phyloP scores from a whole-genome alignment of 768 basidiomycete species.

The Boletellus ananiceps region DNA sequence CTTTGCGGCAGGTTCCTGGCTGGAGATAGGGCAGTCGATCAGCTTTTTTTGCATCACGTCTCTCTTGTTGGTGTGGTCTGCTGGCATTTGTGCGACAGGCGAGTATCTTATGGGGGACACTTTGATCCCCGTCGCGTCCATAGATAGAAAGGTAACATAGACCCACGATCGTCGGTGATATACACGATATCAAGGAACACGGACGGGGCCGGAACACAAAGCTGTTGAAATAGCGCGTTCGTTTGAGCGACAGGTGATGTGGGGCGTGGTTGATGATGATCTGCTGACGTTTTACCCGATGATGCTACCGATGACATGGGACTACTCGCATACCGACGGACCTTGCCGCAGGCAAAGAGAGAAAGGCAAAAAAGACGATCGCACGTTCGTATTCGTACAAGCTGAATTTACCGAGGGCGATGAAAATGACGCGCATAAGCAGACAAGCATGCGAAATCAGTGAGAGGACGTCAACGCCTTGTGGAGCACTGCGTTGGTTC shows the following conservation, averaged over 20 bases:
- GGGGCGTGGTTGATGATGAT: not conserved
- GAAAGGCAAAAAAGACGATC: not conserved
- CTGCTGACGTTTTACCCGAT: not conserved
- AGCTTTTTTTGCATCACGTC: conserved; percentile 85
- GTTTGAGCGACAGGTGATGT: conserved; percentile 2
- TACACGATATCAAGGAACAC: not conserved
- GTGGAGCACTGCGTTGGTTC: conserved; percentile 9
- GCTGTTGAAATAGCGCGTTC: not conserved
- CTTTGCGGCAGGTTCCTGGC: conserved; percentile 61
- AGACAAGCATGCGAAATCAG: conserved; percentile 6
- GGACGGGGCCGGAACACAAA: conserved; percentile 1
- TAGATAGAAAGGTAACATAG: conserved; percentile 19
- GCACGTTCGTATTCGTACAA: not conserved
- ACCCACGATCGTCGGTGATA: conserved; percentile 22
- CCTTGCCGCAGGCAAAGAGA: too few relatives aligned
- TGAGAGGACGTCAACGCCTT: conserved; percentile 16
- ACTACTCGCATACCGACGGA: not conserved
- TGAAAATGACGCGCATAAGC: not conserved
- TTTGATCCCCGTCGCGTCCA: conserved; percentile 18
- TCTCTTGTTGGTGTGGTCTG: conserved; percentile 72
- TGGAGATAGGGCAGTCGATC: conserved; percentile 86
- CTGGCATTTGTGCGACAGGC: conserved; percentile 68
- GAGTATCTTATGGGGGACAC: conserved; percentile 58
- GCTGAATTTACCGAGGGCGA: not conserved
- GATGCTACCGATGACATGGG: conserved; percentile 5